These are phyloP conservation scores for Colletotrichum karsti DNA, from an alignment of 2,329 filamentous ascomycete species.

Conservation along the genomic window DNA sequence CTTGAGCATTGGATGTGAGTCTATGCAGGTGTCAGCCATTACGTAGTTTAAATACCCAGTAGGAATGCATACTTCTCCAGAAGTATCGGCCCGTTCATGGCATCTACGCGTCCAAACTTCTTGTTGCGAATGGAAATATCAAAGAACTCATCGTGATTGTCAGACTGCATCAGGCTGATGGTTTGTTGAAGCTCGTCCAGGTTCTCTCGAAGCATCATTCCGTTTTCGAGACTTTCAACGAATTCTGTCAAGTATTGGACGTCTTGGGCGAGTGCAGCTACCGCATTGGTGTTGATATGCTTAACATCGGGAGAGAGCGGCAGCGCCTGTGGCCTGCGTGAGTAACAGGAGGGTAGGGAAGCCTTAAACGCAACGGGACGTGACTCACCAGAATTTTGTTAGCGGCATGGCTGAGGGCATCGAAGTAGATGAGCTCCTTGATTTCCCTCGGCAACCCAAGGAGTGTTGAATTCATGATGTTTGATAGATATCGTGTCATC, in stretches of 20 bases:
- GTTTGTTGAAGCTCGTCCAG: slow-evolving; percentile 95
- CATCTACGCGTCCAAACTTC: slow-evolving; percentile 93
- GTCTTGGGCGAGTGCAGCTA: slow-evolving; percentile 82
- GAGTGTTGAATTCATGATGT: slow-evolving; percentile 96
- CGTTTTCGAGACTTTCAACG: slow-evolving; percentile 85
- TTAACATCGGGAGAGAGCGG: slow-evolving; percentile 82
- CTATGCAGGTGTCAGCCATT: slow-evolving; percentile 48
- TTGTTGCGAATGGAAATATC: slow-evolving; percentile 89
- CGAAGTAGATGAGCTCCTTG: slow-evolving; percentile 97
- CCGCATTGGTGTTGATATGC: slow-evolving; percentile 87
- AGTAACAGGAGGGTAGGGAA: not conserved
- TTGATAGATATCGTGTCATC: slow-evolving; percentile 88
- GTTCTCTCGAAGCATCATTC: slow-evolving; percentile 85
- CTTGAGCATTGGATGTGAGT: slow-evolving; percentile 70
- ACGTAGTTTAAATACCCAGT: not conserved
- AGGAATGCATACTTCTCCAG: slow-evolving; percentile 81
- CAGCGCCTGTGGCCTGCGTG: slow-evolving; percentile 61
- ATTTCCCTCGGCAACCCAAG: slow-evolving; percentile 94
- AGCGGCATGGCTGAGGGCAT: slow-evolving; percentile 90
- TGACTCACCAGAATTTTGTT: slow-evolving; percentile 78
- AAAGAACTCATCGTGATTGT: slow-evolving; percentile 97
- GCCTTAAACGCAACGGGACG: too few relatives aligned
- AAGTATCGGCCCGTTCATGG: slow-evolving; percentile 85
- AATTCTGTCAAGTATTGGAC: slow-evolving; percentile 86
- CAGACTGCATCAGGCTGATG: slow-evolving; percentile 83